phyloP scores from a whole-genome alignment of 805 yeast genomes.

The Schwanniomyces yamadae region DNA sequence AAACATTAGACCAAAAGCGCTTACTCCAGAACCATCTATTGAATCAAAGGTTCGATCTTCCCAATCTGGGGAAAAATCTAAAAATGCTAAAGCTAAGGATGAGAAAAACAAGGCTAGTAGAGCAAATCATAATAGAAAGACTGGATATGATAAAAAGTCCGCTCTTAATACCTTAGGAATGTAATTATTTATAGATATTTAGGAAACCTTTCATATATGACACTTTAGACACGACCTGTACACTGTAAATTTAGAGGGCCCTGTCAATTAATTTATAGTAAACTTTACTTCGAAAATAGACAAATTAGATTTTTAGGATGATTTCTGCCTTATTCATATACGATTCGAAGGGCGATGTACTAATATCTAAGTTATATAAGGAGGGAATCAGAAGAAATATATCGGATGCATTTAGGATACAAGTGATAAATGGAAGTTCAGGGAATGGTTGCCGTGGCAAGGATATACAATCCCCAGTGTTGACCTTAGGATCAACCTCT shows the following conservation, averaged over 20 bases:
- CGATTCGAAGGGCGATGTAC: conserved; percentile 78
- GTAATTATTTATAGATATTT: too few species aligned
- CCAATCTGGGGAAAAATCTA: conserved; percentile 15
- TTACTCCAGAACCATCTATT: neutral
- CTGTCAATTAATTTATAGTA: too few species aligned
- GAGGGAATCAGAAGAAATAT: conserved; percentile 77
- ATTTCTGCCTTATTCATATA: conserved; percentile 79
- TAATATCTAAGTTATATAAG: conserved; percentile 69
- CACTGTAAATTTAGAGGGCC: too few species aligned
- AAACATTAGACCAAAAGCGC: conserved; percentile 2
- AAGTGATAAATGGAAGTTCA: conserved; percentile 65
- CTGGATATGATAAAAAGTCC: conserved; percentile 59
- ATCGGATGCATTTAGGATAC: conserved; percentile 87
- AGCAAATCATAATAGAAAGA: conserved; percentile 67
- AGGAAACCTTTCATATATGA: too few species aligned
- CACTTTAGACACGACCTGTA: too few species aligned
- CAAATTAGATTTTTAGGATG: too few species aligned
- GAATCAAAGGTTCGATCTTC: too few species aligned
- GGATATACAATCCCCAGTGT: conserved; percentile 39
- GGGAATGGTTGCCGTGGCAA: conserved; percentile 16
- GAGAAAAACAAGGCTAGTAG: conserved; percentile 54
- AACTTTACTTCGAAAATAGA: too few species aligned
- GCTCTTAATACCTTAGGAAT: conserved; percentile 23
- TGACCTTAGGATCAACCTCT: conserved; percentile 90
- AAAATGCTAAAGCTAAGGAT: conserved; percentile 42